Evolutionary conservation across 805 yeast species (phyloP), one percentile per base, ranked within the genome.

Genomic region (Yamadazyma sp.): DNA sequence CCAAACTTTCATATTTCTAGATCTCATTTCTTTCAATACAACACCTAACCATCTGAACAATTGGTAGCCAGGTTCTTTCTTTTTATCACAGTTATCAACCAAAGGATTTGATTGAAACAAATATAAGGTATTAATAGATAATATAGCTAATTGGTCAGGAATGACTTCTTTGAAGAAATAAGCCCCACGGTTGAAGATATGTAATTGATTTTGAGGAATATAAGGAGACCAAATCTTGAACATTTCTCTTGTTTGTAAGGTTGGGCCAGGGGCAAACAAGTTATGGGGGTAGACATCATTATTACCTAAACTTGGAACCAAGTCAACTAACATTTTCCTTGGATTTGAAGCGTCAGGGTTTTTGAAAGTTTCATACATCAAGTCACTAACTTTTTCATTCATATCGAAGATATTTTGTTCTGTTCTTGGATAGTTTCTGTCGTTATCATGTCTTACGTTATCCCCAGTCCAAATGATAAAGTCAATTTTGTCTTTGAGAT

Each of bases 391-490:
- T 18, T 65, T 45, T 42, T 72, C 69, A 52, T 86, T 86, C 76
- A 80, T 70, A 9, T 79, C 81, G 43, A 85, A 76, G 30, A 86
- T 86, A 38, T 79, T 76, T 39, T 52, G 50, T 50, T 86, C 94
- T 1, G 85, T 76, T 63, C 96, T 73, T 2, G 95, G 96, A 49
- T 62, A 60, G 14, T 55, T 53, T 52, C 94, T 66, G 58, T 86
- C 95, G 49, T 81, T 83, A 55, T 86, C 95, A 55, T 86, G 95
- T 37, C 95, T 70, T 30, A 84, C 76, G 49, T 86, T 86, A 58
- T 86, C 96, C 21, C 96, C 96, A 0, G 95, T 86, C 95, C 95
- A 86, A 10, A 86, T 73, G 9, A 86, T 80, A 58, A 86, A 86
- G 55, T 86, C 96, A 31, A 86, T 79, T 45, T 86, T 78, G 55